Evolutionary conservation across 2,329 filamentous ascomycete genomes (phyloP), one percentile per base, ranked within the genome.

Genomic region (Gnomoniopsis smithogilvyi): DNA sequence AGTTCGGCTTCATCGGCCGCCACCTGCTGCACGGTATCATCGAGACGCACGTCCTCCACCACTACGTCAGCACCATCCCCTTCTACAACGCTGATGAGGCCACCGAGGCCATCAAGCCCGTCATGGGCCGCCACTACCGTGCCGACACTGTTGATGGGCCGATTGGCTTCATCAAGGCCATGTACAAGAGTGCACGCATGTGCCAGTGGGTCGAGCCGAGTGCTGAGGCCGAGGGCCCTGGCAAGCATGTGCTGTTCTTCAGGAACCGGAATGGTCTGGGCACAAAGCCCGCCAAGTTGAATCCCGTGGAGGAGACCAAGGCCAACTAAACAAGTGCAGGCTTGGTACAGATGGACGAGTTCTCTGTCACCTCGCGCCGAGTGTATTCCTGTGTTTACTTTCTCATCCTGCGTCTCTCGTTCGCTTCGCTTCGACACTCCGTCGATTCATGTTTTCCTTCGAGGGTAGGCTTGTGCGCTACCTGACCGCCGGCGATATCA

Each of bases 151-250:
- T 85, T 74, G 92, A 82, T 58, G 95, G 95, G 50, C 77, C 89
- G 41, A 65, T 88, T 47, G 95, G 95, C 51, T 99, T 99, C 83
- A 73, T 99, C 70, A 84, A 83, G 73, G 86, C 91, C 67, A 77
- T 99, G 73, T 99, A 87, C 84, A 89, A 78, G 66, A 90, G 85
- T 68, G 86, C 91, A 47, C 87, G 95, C 63, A 86, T 83, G 86
- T 99, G 95, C 84, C 92, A 98, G 76, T 99, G 92, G 91, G 93
- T 99, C 64, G 95, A 99, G 86, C 92, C 93, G 58, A 92, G 86
- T 70, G 89, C 86, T 68, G 91, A 86, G 56, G 90, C 92, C 53
- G 76, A 86, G 71, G 94, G 92, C 36, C 88, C 93, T 68, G 88
- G 87, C 72, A 89, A 92, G 79, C 87, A 89, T 63, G 88, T 99